Evolutionary conservation across 371 early-diverging fungal genomes (phyloP), one percentile per base, ranked within the genome.

Genomic region (Mortierella sp.): DNA sequence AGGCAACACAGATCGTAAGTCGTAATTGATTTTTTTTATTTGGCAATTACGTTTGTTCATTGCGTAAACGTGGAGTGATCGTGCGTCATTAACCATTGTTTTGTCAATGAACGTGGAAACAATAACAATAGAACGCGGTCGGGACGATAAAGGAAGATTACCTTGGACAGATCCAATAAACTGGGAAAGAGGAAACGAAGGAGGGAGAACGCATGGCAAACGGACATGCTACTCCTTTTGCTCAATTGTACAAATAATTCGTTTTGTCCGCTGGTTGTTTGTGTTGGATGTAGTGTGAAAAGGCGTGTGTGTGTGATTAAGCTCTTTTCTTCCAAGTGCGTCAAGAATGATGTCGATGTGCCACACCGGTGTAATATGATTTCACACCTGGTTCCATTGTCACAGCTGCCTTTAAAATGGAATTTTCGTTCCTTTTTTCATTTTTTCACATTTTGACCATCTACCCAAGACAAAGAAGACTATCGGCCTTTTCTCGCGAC

Each of bases 131-230:
- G 95, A 95, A 95, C 90, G 97, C 97, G 26, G 97, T 98, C 79
- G 98, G 98, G 38, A 97, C 98, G 9, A 97, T 99, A 87, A 97
- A 97, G 88, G 98, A 98, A 88, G 99, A 99, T 91, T 98, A 95
- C 84, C 89, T 98, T 55, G 98, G 98, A 74, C 84, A 84, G 63
- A 84, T 84, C 26, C 84, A 84, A 73, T 84, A 84, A 84, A 80
- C 31, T 31, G 63, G 26, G 11, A 28, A 50, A 48, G 48, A 54
- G 58, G 31, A 0, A 54, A 16, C 38, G 16, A 26, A 13, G 45
- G 50, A 31, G 26, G 42, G 26, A 14, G 63, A 63, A 34, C 1
- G 63, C 63, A 31, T 63, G 63, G 63, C 63, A 31, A 7, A 63
- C 2, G 28, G 34, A 63, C 13, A 8, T 31, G n/a, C 13, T 47